Evolutionary conservation across 2,329 filamentous ascomycete genomes (phyloP).

Genomic region (Colletotrichum nymphaeae): DNA sequence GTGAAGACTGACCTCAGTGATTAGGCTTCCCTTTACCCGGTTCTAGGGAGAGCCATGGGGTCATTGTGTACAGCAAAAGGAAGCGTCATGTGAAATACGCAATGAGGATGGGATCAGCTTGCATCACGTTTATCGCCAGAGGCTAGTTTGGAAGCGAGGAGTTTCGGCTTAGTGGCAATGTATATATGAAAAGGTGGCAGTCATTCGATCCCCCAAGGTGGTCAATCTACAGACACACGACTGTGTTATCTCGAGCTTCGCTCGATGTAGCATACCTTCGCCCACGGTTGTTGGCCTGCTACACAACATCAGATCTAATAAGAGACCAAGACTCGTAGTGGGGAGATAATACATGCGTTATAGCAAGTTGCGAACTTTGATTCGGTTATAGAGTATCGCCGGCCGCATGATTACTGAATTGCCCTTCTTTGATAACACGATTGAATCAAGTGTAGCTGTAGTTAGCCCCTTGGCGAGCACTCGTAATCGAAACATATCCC

Average conservation of each 20-base stretch:
- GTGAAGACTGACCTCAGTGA: slow-evolving; percentile 12
- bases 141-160: neutral
- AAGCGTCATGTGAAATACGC: neutral
- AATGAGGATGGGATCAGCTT: neutral
- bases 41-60: slow-evolving; percentile 41
- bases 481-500: neutral
- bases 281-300: neutral
- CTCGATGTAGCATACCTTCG: neutral
- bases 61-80: neutral
- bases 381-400: neutral
- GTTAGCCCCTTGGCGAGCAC: neutral
- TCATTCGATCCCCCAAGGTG: neutral
- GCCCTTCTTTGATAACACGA: neutral
- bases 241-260: neutral
- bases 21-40: slow-evolving; percentile 50
- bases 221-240: neutral
- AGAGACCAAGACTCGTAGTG: neutral
- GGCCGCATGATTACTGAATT: neutral
- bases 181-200: neutral
- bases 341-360: neutral
- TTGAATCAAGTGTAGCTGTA: neutral
- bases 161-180: neutral
- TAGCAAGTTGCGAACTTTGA: neutral
- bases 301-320: neutral
- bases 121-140: neutral